Evolutionary conservation across 495 filamentous ascomycete species (phyloP), one percentile per base, ranked within the genome.

Genomic region (Penicillium taxi): DNA sequence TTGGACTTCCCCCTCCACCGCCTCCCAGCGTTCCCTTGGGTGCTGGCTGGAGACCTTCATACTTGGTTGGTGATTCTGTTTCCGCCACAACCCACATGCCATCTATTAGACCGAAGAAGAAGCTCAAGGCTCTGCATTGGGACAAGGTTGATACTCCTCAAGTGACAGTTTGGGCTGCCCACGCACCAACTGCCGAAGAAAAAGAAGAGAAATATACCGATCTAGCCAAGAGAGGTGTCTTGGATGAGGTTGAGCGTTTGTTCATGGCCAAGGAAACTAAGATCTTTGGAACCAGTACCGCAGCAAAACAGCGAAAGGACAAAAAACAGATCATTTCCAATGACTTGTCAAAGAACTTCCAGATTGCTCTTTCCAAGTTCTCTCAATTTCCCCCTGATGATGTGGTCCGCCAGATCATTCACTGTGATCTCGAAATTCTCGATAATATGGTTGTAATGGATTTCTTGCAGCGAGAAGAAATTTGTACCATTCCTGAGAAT

Each of bases 81-180:
- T 45, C 57, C 18, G 51, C 63, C 35, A 64, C 63, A 9, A 64
- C 78, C 29, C 65, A 73, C 26, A 67, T 86, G 52, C 75, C 86
- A 19, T 82, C 84, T 46, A 84, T 84, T 17, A 72, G 90, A 47
- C 89, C 93, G 21, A 96, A 95, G 74, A 96, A 93, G 79, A 98
- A 96, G 64, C 84, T 98, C 52, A 98, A 98, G 75, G 89, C 91
- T 23, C 74, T 98, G 43, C 91, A 98, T 67, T 98, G 91, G 91
- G 91, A 98, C 55, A 98, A 98, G 64, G 84, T 98, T 24, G 91
- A 98, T 59, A 73, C 86, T 34, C 84, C 87, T 11, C 81, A 94
- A 55, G 86, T 90, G 24, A 96, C 91, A 22, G 86, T 96, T 42
- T 98, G 93, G 93, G 91, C 91, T 25, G 66, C 77, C 11, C 86